Percentiles rank a stretch among this genome's conserved stretches.
These are phyloP conservation scores for Kwoniella botswanensis DNA, from an alignment of 768 basidiomycete species.

Conservation along the genomic window DNA sequence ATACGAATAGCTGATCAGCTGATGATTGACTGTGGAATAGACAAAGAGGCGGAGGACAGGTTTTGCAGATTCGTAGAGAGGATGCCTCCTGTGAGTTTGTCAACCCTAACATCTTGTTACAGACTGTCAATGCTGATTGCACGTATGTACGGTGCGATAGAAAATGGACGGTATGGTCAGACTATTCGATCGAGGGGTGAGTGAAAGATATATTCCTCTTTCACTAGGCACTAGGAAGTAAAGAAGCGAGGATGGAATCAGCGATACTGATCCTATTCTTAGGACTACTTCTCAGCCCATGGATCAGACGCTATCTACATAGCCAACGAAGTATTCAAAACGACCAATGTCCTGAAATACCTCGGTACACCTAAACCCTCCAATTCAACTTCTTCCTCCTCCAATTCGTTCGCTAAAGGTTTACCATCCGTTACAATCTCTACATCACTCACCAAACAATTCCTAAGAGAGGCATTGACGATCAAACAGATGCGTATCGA, in stretches of 20 bases:
- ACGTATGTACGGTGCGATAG: constrained; percentile 31
- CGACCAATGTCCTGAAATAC: constrained; percentile 90
- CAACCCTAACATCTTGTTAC: neutral
- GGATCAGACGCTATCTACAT: constrained; percentile 86
- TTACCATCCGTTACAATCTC: constrained; percentile 81
- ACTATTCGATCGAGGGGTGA: constrained; percentile 73
- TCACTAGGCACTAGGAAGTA: neutral
- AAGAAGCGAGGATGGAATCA: no score
- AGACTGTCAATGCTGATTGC: neutral
- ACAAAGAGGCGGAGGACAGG: constrained; percentile 73
- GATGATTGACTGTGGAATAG: constrained; percentile 52
- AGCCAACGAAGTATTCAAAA: constrained; percentile 66
- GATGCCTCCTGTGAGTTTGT: constrained; percentile 57
- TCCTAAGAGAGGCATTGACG: constrained; percentile 88
- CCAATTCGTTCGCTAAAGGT: constrained; percentile 49
- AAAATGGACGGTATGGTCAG: constrained; percentile 72
- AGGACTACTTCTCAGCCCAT: constrained; percentile 84
- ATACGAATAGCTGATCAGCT: constrained; percentile 3
- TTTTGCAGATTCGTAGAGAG: constrained; percentile 66
- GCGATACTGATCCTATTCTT: neutral
- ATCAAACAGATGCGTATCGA: constrained; percentile 87
- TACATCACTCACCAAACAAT: constrained; percentile 73
- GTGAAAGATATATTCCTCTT: constrained; percentile 15
- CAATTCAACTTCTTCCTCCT: constrained; percentile 42
- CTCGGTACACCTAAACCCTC: constrained; percentile 64